Base-by-base conservation (phyloP, 2,329 filamentous ascomycete species). In the Pseudogymnoascus sp. region DNA sequence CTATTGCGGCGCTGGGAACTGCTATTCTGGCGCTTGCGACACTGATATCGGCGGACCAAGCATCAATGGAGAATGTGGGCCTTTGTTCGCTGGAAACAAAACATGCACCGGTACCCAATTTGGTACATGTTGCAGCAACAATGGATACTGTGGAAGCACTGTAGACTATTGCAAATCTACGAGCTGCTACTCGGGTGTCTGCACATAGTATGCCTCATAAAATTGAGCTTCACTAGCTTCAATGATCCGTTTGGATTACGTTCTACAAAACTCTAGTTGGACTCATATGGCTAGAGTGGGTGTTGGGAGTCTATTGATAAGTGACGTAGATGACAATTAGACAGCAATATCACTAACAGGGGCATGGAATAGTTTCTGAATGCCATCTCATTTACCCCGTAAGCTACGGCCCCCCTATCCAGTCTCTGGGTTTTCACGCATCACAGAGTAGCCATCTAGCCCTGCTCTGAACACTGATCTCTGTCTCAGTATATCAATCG, bases 91-190 rank as follows among this genome's bases (percentile, higher is more conserved):
- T 5, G 68, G 69, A 38, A 69, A 70, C 62, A 70, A 71, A 61
- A 69, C 67, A 13, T 71, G 67, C 63, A 66, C 67, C 48, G 68
- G 68, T 25, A 71, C 69, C 3, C 66, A 71, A 59, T 70, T 71
- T 65, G 68, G 69, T 21, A 64, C 33, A 15, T 70, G 68, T 48
- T 71, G 69, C 59, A 71, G 67, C 9, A 65, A 51, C 2, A 60
- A 35, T 60, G 68, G 70, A 3, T 71, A 68, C 62, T 72, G 68
- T 62, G 68, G 69, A 39, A 68, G 62, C 58, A 60, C 63, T 2
- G 64, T 60, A 12, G 69, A 68, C 39, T 71, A 71, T 62, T 72
- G 68, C 61, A 33, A 51, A 31, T 38, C 27, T 9, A 60, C 44
- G 1, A 69, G 68, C 60, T 72, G 68, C 63, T 69, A 72, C n/a